These are phyloP conservation scores for Tinospora cordifolia DNA, from an alignment of 164 flowering plant species.

Conservation along the genomic window DNA sequence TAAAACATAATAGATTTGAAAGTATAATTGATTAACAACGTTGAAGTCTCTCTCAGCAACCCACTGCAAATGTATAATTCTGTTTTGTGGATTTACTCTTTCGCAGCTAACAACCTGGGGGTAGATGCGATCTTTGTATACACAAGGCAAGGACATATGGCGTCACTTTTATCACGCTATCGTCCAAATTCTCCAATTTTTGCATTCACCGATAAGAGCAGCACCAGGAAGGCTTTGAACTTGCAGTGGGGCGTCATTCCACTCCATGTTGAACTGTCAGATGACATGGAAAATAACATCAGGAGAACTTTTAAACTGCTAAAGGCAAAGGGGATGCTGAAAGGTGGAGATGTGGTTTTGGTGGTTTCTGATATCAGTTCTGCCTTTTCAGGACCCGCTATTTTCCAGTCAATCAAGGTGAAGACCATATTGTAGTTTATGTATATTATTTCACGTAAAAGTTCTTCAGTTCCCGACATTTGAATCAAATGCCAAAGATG, in stretches of 20 bases:
- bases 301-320: slow-evolving; percentile 35
- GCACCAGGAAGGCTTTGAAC: slow-evolving; percentile 55
- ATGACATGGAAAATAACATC: slow-evolving; percentile 61
- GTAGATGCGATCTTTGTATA: slow-evolving; percentile 83
- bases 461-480: not conserved
- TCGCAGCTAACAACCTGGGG: slow-evolving; percentile 74
- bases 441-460: not conserved
- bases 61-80: not conserved
- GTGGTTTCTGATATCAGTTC: slow-evolving; percentile 61
- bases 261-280: slow-evolving; percentile 45
- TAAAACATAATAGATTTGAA: not conserved
- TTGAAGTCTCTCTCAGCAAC: not conserved
- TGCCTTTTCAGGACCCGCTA: slow-evolving; percentile 24
- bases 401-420: slow-evolving; percentile 63
- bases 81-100: not conserved
- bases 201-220: slow-evolving; percentile 58
- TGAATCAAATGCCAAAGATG: slow-evolving; percentile 3
- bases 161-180: slow-evolving; percentile 72
- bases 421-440: slow-evolving; percentile 35
- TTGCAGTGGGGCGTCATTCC: slow-evolving; percentile 82
- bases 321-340: slow-evolving; percentile 46
- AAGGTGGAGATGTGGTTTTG: slow-evolving; percentile 55
- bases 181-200: slow-evolving; percentile 79
- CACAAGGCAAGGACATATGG: slow-evolving; percentile 77
- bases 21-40: not conserved